Evolutionary conservation across 2,329 filamentous ascomycete species (phyloP).

Genomic region (Sporothrix mexicana): DNA sequence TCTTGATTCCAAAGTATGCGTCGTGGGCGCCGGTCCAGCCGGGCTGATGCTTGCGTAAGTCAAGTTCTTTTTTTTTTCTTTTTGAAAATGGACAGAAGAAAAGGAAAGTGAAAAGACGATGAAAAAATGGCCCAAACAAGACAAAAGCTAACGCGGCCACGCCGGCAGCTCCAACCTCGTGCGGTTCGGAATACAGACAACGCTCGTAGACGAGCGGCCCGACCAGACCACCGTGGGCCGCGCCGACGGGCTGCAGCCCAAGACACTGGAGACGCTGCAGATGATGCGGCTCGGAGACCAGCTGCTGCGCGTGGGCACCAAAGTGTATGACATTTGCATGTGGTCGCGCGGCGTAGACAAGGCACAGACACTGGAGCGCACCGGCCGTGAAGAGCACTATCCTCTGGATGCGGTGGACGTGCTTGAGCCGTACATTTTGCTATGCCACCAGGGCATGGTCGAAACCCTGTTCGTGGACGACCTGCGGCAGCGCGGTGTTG

Average conservation of each 20-base stretch:
- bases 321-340: constrained; percentile 75
- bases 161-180: constrained; percentile 47
- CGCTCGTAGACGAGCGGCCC: constrained; percentile 33
- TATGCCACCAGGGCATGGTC: constrained; percentile 75
- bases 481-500: constrained; percentile 66
- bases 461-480: constrained; percentile 73
- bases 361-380: constrained; percentile 54
- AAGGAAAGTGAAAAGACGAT: too few species aligned
- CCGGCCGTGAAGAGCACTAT: constrained; percentile 64
- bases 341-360: constrained; percentile 62
- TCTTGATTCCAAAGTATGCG: constrained; percentile 37
- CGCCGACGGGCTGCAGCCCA: constrained; percentile 77
- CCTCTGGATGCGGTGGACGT: constrained; percentile 51
- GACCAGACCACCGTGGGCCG: constrained; percentile 50
- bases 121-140: too few species aligned
- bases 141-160: neutral
- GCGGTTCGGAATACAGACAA: constrained; percentile 57
- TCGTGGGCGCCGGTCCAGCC: constrained; percentile 43
- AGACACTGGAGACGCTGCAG: constrained; percentile 76
- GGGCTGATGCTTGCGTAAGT: constrained; percentile 48
- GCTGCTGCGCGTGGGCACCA: constrained; percentile 68
- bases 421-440: constrained; percentile 59
- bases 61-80: too few species aligned
- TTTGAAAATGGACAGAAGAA: constrained; percentile 39
- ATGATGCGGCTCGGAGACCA: constrained; percentile 73